A percentile compares a stretch with the other conserved stretches of the same genome.
Evolutionary conservation across 208 protist species (phyloP).

Genomic region (Zelonia costaricensis): DNA sequence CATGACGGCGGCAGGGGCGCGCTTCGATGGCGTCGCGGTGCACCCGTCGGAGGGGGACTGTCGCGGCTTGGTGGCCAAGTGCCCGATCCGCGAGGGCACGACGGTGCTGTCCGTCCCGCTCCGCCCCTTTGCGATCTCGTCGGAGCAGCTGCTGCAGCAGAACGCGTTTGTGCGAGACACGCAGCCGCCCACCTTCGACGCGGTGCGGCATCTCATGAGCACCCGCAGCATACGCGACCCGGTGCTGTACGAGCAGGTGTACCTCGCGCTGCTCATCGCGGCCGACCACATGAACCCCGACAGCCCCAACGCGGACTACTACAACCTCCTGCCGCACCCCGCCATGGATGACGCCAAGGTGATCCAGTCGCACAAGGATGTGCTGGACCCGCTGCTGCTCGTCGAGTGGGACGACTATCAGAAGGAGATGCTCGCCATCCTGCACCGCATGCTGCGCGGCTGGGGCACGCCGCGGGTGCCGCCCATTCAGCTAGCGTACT

Average conservation of each 20-base stretch:
- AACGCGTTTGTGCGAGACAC: conserved; percentile 27
- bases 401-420: conserved; percentile 88
- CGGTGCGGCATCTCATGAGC: conserved; percentile 50
- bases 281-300: conserved; percentile 52
- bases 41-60: conserved; percentile 31
- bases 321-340: conserved; percentile 68
- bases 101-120: conserved; percentile 70
- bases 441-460: conserved; percentile 44
- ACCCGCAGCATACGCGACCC: conserved; percentile 64
- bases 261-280: conserved; percentile 69
- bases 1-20: conserved; percentile 26
- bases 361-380: conserved; percentile 69
- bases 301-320: conserved; percentile 53
- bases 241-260: conserved; percentile 71
- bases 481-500: conserved; percentile 76
- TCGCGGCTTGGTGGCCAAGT: conserved; percentile 56
- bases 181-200: conserved; percentile 50
- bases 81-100: conserved; percentile 49
- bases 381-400: conserved; percentile 60
- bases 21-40: conserved; percentile 52
- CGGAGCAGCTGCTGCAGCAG: conserved; percentile 38
- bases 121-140: conserved; percentile 34
- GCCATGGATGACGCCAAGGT: conserved; percentile 65
- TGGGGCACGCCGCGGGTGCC: conserved; percentile 45
- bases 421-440: conserved; percentile 59